Evolutionary conservation across 805 yeast genomes (phyloP).

Genomic region (Cyberlindnera maritima): DNA sequence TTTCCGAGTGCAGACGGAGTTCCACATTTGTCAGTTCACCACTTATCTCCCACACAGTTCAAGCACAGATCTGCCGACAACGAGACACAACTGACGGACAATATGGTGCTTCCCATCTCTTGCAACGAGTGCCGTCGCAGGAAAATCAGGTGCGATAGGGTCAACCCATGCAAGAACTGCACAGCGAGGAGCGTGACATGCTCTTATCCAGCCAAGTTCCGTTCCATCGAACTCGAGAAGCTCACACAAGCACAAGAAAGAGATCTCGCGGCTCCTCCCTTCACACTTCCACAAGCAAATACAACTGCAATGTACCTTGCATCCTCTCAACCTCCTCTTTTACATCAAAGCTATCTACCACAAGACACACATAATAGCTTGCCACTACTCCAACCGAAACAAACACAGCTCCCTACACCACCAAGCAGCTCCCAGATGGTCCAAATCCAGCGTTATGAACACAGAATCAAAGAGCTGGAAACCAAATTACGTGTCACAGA

Average conservation of each 20-base stretch:
- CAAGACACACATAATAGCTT: background rate
- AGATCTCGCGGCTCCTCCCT: background rate
- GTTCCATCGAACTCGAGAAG: slow-evolving; percentile 23
- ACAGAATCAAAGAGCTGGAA: slow-evolving; percentile 21
- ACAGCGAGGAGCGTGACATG: slow-evolving; percentile 13
- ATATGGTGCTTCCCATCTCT: slow-evolving; percentile 23
- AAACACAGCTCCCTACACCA: background rate
- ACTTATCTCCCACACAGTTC: background rate
- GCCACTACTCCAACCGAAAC: background rate
- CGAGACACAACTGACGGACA: too few species aligned
- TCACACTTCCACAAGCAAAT: background rate
- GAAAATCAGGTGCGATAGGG: slow-evolving; percentile 25
- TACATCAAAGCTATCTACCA: background rate
- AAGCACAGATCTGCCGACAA: too few species aligned
- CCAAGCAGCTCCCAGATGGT: background rate
- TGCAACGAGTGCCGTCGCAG: slow-evolving; percentile 28
- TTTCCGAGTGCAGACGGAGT: background rate
- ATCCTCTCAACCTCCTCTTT: background rate
- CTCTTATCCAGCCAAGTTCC: slow-evolving; percentile 23
- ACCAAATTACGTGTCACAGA: slow-evolving; percentile 15
- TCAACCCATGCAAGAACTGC: slow-evolving; percentile 22
- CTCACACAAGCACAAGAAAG: background rate
- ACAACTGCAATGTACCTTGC: background rate
- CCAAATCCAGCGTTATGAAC: slow-evolving; percentile 5
- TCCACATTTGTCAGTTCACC: too few species aligned